Conservation (phyloP, 495 filamentous ascomycete species). For the Neurospora sp. region DNA sequence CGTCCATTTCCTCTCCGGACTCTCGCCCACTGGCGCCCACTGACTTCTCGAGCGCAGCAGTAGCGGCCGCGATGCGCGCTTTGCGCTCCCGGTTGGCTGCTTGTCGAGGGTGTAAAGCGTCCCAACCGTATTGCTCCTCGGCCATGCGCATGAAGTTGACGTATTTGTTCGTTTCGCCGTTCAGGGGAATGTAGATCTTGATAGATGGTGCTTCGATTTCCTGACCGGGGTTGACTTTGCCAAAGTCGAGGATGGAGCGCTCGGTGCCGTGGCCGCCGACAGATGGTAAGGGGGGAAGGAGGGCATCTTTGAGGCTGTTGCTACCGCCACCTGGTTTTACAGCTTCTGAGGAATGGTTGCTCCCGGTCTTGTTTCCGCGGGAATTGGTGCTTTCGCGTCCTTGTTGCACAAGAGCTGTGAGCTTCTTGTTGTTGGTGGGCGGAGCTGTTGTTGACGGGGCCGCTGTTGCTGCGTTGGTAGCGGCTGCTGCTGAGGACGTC, state of each 20-base stretch:
- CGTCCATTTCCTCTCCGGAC: constrained; percentile 62
- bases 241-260: constrained; percentile 43
- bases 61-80: constrained; percentile 72
- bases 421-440: constrained; percentile 19
- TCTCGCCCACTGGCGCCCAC: constrained; percentile 62
- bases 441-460: constrained; percentile 6
- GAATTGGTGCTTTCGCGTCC: constrained; percentile 18
- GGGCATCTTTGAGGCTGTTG: constrained; percentile 28
- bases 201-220: constrained; percentile 62
- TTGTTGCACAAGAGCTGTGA: constrained; percentile 24
- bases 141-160: constrained; percentile 93
- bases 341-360: constrained; percentile 32
- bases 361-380: constrained; percentile 28
- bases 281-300: constrained; percentile 24
- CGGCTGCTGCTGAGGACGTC: constrained; percentile 7
- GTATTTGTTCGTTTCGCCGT: constrained; percentile 70
- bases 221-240: constrained; percentile 37
- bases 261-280: constrained; percentile 15
- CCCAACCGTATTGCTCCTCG: constrained; percentile 88
- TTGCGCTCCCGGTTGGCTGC: constrained; percentile 75
- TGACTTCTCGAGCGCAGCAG: constrained; percentile 71
- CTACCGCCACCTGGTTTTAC: constrained; percentile 10
- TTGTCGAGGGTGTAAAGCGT: constrained; percentile 80
- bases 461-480: constrained; percentile 1
- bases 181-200: constrained; percentile 66